Evolutionary conservation across 345 rosid species (phyloP).

Genomic region (Barbarea vulgaris): DNA sequence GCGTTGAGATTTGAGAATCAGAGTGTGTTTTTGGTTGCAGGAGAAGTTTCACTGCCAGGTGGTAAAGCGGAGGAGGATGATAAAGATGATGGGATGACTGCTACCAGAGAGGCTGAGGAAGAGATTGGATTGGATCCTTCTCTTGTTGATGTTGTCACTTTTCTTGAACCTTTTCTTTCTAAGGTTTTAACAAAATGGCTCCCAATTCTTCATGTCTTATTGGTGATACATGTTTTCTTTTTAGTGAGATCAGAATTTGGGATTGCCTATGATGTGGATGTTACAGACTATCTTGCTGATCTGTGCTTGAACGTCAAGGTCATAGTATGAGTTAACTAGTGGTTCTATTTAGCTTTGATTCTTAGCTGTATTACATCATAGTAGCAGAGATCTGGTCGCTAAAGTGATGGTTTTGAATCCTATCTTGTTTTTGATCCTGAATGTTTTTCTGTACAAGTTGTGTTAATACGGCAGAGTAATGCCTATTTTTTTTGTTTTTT

Average conservation of each 20-base stretch:
- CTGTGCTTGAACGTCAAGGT: not conserved
- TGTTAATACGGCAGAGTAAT: not conserved
- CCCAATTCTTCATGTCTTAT: not conserved
- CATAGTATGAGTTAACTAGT: not conserved
- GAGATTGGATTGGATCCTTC: conserved; percentile 76
- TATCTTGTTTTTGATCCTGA: conserved; percentile 5
- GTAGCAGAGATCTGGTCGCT: conserved; percentile 7
- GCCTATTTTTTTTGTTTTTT: conserved; percentile 3
- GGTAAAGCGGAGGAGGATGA: conserved; percentile 75
- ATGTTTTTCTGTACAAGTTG: not conserved
- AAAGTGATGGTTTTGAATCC: not conserved
- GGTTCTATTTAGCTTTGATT: not conserved
- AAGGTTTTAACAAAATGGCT: conserved; percentile 53
- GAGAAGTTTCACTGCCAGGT: conserved; percentile 84
- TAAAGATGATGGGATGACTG: conserved; percentile 66
- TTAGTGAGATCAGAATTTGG: not conserved
- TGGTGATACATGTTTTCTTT: not conserved
- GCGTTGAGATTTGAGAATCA: not conserved
- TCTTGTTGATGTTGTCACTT: conserved; percentile 63
- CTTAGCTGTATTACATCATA: not conserved
- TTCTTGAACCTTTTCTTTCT: conserved; percentile 83
- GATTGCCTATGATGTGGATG: not conserved
- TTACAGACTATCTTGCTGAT: not conserved
- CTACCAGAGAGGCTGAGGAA: conserved; percentile 74
- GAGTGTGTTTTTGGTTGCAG: conserved; percentile 46